These are phyloP conservation scores for Phytopythium chamaehyphon DNA, from an alignment of 352 stramenopile species.

Conservation along the genomic window DNA sequence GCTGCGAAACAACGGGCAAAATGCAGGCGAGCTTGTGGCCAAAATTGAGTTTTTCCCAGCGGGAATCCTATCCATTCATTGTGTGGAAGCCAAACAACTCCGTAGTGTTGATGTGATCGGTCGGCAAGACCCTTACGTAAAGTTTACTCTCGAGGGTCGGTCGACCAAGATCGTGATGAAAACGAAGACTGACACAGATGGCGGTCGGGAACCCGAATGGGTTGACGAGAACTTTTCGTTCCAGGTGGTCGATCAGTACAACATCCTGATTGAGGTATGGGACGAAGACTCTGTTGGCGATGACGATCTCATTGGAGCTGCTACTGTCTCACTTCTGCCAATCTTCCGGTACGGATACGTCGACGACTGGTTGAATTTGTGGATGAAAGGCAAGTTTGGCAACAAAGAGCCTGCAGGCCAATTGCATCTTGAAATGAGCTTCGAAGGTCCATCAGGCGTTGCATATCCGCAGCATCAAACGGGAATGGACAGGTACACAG, in stretches of 20 bases:
- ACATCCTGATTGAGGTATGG: constrained; percentile 87
- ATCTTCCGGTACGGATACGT: constrained; percentile 88
- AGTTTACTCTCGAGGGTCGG: constrained; percentile 70
- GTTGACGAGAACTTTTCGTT: constrained; percentile 78
- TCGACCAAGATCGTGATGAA: constrained; percentile 69
- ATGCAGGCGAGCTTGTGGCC: constrained; percentile 71
- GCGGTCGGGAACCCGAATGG: constrained; percentile 82
- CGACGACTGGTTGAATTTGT: constrained; percentile 88
- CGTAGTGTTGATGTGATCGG: constrained; percentile 73
- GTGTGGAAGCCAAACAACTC: constrained; percentile 55
- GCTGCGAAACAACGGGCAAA: constrained; percentile 55
- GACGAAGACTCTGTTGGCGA: constrained; percentile 90
- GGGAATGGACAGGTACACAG: constrained; percentile 66
- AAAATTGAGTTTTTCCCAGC: constrained; percentile 84
- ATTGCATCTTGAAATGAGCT: constrained; percentile 86
- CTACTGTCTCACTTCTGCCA: constrained; percentile 82
- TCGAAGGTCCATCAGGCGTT: constrained; percentile 72
- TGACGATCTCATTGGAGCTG: constrained; percentile 87
- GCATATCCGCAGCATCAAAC: constrained; percentile 90
- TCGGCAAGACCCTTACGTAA: constrained; percentile 75
- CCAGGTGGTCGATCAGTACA: constrained; percentile 92
- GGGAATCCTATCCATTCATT: constrained; percentile 57
- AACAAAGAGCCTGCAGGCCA: constrained; percentile 82
- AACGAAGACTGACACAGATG: constrained; percentile 87
- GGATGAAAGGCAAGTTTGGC: constrained; percentile 84